A percentile compares a stretch with the other conserved stretches of the same genome.
Conservation (phyloP, 352 stramenopile species). For the Pythium insidiosum region DNA sequence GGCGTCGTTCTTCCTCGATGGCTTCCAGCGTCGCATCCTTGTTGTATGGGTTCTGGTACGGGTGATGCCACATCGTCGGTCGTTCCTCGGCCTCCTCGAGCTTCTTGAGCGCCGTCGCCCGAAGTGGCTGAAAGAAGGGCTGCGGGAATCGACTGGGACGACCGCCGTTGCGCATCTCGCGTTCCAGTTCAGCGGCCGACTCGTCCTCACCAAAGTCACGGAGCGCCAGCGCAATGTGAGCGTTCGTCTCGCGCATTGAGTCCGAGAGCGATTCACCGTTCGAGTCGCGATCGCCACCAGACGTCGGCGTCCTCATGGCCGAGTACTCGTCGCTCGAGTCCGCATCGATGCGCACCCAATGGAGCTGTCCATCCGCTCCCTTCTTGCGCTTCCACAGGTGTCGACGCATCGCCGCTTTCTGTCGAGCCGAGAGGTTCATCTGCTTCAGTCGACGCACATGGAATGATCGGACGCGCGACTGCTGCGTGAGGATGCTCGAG, state of each 20-base stretch:
- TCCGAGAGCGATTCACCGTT: slow-evolving; percentile 17
- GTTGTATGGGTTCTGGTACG: slow-evolving; percentile 64
- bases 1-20: slow-evolving; percentile 38
- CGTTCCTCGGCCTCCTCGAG: slow-evolving; percentile 76
- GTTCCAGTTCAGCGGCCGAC: slow-evolving; percentile 13
- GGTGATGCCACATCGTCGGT: slow-evolving; percentile 59
- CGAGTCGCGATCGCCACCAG: slow-evolving; percentile 12
- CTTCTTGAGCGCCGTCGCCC: slow-evolving; percentile 64
- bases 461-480: slow-evolving; percentile 76
- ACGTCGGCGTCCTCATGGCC: slow-evolving; percentile 37
- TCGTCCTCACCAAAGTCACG: slow-evolving; percentile 67
- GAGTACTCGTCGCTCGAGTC: slow-evolving; percentile 26
- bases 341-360: slow-evolving; percentile 74
- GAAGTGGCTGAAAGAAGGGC: slow-evolving; percentile 62
- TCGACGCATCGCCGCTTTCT: slow-evolving; percentile 70
- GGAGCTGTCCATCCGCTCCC: slow-evolving; percentile 61
- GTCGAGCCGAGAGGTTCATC: slow-evolving; percentile 73
- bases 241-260: slow-evolving; percentile 59
- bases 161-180: neutral
- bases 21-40: slow-evolving; percentile 28
- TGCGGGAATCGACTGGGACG: no score
- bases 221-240: slow-evolving; percentile 67
- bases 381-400: slow-evolving; percentile 74
- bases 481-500: slow-evolving; percentile 70
- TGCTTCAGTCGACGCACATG: slow-evolving; percentile 81